Conservation (phyloP, 2,329 filamentous ascomycete genomes). For the Aspergillus puulaauensis region DNA sequence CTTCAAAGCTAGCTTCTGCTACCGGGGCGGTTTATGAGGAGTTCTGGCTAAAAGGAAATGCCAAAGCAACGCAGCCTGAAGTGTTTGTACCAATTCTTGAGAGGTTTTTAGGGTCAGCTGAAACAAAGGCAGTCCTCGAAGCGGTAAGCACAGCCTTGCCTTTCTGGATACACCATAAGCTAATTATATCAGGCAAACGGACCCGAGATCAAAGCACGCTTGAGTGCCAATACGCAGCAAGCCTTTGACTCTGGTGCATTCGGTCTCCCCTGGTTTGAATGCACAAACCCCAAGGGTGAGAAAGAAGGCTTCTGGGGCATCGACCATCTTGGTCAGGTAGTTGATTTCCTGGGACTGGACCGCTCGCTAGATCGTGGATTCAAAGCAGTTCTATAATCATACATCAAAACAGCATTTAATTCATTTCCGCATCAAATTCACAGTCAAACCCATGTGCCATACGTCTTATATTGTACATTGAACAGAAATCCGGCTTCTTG, state of each 20-base stretch:
- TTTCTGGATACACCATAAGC: not conserved
- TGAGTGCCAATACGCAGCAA: conserved; percentile 51
- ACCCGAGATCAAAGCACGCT: conserved; percentile 46
- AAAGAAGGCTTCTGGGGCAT: conserved; percentile 61
- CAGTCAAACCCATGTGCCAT: not conserved
- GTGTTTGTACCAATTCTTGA: conserved; percentile 47
- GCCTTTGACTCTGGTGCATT: conserved; percentile 58
- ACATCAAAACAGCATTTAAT: not conserved
- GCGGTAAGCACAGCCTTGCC: conserved; percentile 31
- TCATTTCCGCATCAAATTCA: not conserved
- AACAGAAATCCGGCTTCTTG: not conserved
- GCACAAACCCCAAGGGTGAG: conserved; percentile 54
- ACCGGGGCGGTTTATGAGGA: conserved; percentile 51
- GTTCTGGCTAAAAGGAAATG: conserved; percentile 52
- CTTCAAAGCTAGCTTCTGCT: conserved; percentile 40
- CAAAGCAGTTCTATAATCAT: conserved; percentile 25
- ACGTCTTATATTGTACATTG: not conserved
- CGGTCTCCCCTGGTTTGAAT: conserved; percentile 61
- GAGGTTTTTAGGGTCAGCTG: conserved; percentile 46
- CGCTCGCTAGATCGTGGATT: conserved; percentile 29
- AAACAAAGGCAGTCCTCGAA: conserved; percentile 43
- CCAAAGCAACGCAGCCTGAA: conserved; percentile 45
- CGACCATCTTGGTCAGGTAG: conserved; percentile 58
- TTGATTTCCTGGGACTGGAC: conserved; percentile 54
- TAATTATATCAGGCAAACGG: conserved; percentile 20